Conservation (phyloP, 768 basidiomycete genomes). For the Chalciporus chontae region DNA sequence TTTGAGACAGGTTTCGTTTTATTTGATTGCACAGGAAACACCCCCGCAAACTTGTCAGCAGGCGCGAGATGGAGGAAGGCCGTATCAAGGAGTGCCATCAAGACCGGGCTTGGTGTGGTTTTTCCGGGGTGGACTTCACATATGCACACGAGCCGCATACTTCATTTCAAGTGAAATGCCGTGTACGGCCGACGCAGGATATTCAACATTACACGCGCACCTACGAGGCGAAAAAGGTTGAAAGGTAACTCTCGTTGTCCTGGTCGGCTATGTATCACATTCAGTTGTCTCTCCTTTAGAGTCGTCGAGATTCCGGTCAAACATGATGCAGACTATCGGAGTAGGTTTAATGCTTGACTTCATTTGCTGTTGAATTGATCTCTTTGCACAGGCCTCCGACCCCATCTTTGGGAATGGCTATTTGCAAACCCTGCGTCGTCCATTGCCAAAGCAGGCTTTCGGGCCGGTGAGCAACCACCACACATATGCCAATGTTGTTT, state of each 20-base stretch:
- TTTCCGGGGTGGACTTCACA: constrained; percentile 17
- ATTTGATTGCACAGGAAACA: constrained; percentile 19
- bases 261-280: not conserved
- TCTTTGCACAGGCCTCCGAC: constrained; percentile 28
- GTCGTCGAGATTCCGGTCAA: constrained; percentile 56
- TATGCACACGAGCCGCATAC: constrained; percentile 38
- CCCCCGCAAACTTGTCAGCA: constrained; percentile 8
- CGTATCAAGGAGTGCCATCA: constrained; percentile 38
- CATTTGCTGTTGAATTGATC: not conserved
- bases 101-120: constrained; percentile 33
- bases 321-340: constrained; percentile 60
- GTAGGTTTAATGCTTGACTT: constrained; percentile 33
- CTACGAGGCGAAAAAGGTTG: constrained; percentile 48
- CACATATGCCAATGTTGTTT: not conserved
- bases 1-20: not conserved
- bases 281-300: constrained; percentile 33
- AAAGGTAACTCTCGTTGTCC: constrained; percentile 42
- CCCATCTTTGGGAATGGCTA: constrained; percentile 56
- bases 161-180: constrained; percentile 44
- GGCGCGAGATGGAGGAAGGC: constrained; percentile 14
- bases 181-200: constrained; percentile 42
- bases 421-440: constrained; percentile 57
- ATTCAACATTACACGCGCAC: constrained; percentile 68
- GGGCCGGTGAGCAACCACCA: constrained; percentile 37
- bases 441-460: constrained; percentile 48